phyloP scores from a whole-genome alignment of 2,329 filamentous ascomycete genomes.

The Capronia coronata region DNA sequence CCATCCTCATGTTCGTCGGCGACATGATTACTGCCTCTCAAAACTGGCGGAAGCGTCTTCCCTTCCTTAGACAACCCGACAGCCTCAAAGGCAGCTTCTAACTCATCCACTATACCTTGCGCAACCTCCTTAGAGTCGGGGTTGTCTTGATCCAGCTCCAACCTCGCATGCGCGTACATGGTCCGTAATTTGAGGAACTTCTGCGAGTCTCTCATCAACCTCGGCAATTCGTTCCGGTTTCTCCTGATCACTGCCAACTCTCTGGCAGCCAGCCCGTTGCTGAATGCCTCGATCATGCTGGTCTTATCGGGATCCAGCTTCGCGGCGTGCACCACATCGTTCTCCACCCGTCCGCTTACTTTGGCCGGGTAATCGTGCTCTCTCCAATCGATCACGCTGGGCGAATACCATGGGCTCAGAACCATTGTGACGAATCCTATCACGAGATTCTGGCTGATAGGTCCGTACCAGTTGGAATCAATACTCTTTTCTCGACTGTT shows the following conservation, averaged over 20 bases:
- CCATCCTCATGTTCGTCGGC: background rate
- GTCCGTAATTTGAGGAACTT: slow-evolving; percentile 9
- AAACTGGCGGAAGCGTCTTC: slow-evolving; percentile 2
- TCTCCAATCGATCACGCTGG: slow-evolving; percentile 44
- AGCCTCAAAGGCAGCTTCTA: slow-evolving; percentile 17
- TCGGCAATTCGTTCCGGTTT: slow-evolving; percentile 8
- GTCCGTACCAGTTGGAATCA: slow-evolving; percentile 89
- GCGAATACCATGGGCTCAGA: slow-evolving; percentile 54
- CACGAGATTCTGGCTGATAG: slow-evolving; percentile 68
- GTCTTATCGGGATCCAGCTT: slow-evolving; percentile 21
- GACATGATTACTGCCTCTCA: background rate
- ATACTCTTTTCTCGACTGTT: slow-evolving; percentile 58
- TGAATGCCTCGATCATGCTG: slow-evolving; percentile 9
- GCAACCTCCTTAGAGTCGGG: slow-evolving; percentile 18
- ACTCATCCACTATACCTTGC: slow-evolving; percentile 15
- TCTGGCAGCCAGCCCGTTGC: slow-evolving; percentile 10
- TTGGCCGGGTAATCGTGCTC: slow-evolving; percentile 35
- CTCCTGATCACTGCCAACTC: slow-evolving; percentile 14
- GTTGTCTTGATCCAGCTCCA: slow-evolving; percentile 15
- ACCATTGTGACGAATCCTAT: slow-evolving; percentile 68
- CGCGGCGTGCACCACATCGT: slow-evolving; percentile 22
- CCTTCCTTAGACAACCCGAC: slow-evolving; percentile 18
- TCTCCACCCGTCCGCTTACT: slow-evolving; percentile 26
- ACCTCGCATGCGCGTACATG: slow-evolving; percentile 14
- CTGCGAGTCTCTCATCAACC: slow-evolving; percentile 9